Evolutionary conservation across 257 asterid genomes (phyloP).

Genomic region (Nicotiana otophora): DNA sequence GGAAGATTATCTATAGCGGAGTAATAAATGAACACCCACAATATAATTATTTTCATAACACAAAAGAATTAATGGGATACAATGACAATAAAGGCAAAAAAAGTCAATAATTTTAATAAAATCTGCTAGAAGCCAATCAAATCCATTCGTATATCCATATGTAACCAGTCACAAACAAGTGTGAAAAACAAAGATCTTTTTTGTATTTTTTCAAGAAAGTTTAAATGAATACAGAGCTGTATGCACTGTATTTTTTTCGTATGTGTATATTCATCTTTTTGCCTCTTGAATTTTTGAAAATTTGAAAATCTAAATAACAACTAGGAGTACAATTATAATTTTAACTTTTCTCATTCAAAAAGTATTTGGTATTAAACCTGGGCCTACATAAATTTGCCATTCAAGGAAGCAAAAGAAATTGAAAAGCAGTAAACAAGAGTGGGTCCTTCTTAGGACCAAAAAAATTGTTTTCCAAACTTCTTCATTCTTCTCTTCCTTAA

Average conservation of each 20-base stretch:
- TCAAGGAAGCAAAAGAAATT: background rate
- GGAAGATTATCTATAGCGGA: too few relatives aligned
- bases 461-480: background rate
- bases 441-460: background rate
- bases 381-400: background rate
- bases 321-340: background rate
- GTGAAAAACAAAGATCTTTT: background rate
- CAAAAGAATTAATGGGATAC: background rate
- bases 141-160: background rate
- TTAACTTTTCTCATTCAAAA: background rate
- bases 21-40: too few relatives aligned
- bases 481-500: conserved; percentile 7
- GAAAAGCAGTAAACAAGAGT: background rate
- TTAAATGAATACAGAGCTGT: background rate
- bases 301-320: background rate
- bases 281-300: background rate
- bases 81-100: background rate
- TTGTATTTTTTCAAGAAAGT: background rate
- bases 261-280: background rate
- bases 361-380: background rate
- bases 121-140: background rate
- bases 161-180: too few relatives aligned
- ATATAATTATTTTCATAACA: too few relatives aligned
- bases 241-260: background rate
- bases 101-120: background rate